Evolutionary conservation across 1,284 basidiomycete genomes (phyloP), one percentile per base, ranked within the genome.

Genomic region (Lentinus polychrous): DNA sequence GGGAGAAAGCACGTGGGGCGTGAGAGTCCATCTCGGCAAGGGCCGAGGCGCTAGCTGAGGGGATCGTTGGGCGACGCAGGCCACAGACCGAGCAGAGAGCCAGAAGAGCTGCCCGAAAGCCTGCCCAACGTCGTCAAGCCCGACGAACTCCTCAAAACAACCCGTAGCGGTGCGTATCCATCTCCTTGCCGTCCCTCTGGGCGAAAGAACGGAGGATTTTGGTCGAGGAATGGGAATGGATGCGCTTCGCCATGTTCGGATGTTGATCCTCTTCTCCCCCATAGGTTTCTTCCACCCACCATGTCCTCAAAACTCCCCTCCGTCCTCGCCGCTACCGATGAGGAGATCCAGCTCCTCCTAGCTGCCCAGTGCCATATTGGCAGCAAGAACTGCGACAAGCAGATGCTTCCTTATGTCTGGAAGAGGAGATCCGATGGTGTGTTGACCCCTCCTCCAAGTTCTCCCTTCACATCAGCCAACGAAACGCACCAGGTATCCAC

Each of bases 381-480:
- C 67, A 91, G 87, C 61, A 98, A 97, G 87, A 97, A 97, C 77
- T 94, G 91, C 76, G 93, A 96, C 72, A 96, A 94, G 84, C 88
- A 93, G 70, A 99, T 99, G 95, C 83, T 89, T 66, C 79, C 91
- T 49, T 99, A 99, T 73, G 91, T 99, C 71, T 97, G 87, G 88
- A 98, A 96, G 79, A 81, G 95, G 67, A 83, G 95, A 66, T 71
- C 86, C 57, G 95, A 99, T 72, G 95, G 94, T 92, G 62, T 66
- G 85, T 69, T 46, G 40, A 14, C 48, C 51, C 49, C 8, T 39
- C 45, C 39, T 27, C 18, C 15, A 31, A 15, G 17, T 24, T 34
- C 32, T 10, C 24, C 38, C 22, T 6, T 14, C 32, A 22, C 45
- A 24, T 24, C 31, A 27, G 46, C 45, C 49, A 41, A 40, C 49